Base-by-base conservation (phyloP, 2,329 filamentous ascomycete genomes). In the Alternaria triticina region DNA sequence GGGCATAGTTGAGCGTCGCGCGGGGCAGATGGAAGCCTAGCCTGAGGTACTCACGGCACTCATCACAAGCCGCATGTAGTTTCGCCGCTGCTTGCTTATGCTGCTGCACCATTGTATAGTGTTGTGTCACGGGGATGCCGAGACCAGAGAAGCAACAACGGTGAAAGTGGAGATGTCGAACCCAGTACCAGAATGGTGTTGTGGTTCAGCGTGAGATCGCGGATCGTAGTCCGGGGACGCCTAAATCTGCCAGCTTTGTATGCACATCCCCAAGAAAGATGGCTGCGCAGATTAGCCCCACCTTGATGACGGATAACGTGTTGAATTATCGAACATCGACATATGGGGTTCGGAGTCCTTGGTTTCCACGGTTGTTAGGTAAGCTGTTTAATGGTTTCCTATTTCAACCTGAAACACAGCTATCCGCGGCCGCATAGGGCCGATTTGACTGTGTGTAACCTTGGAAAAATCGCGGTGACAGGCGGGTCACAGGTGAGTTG, bases 1-100 rank as follows among this genome's bases (percentile, higher is more conserved):
- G 54, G 33, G 15, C 44, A 22, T 11, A 30, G 49, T 59, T 59
- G 63, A 61, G 49, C 50, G 54, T 20, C n/a, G 22, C 54, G 22
- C 33, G 44, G 30, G 44, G 15, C 36, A 55, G 30, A 22, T 54
- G 28, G 44, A 49, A 61, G 50, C 55, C 40, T 40, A 23, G 44
- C 23, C 46, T 17, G 55, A 45, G 45, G 47, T 51, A 73, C 77
- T 74, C 64, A 79, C 77, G 70, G 64, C 77, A 79, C 59, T 78
- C 77, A 56, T 79, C 77, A 56, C 77, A 79, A 5, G 77, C 76
- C 8, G 77, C 62, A 61, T 78, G 77, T 15, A 79, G 66, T 62
- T 73, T 77, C 55, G 76, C 74, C 1, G 47, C 55, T 11, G 57
- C 23, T 40, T 66, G 69, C 25, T 55, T 59, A 44, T 70, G 58